These are phyloP conservation scores for Hysterangium stoloniferum DNA, from an alignment of 768 basidiomycete species.

Conservation along the genomic window DNA sequence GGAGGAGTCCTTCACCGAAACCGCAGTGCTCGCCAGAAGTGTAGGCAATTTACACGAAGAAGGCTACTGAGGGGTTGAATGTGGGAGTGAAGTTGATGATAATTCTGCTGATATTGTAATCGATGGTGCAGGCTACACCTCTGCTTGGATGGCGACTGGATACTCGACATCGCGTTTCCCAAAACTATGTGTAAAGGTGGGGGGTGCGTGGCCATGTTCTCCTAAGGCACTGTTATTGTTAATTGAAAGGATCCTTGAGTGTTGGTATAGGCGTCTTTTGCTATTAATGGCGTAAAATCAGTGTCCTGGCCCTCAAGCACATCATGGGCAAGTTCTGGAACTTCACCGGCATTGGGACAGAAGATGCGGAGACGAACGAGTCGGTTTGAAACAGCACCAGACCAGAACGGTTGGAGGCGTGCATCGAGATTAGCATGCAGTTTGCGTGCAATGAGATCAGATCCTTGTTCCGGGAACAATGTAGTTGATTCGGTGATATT, in stretches of 20 bases:
- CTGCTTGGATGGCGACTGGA: constrained; percentile 46
- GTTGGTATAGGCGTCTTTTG: constrained; percentile 45
- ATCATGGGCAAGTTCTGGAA: constrained; percentile 10
- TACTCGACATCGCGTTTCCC: constrained; percentile 46
- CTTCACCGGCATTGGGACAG: constrained; percentile 27
- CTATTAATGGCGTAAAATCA: constrained; percentile 39
- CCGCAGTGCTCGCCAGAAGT: background rate
- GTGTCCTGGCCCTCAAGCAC: constrained; percentile 15
- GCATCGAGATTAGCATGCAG: constrained; percentile 71
- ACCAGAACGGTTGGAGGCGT: constrained; percentile 77
- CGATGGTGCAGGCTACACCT: constrained; percentile 34
- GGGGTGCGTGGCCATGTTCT: constrained; percentile 57
- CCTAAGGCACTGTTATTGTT: constrained; percentile 59
- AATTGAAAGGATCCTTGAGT: constrained; percentile 69
- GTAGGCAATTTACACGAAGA: background rate
- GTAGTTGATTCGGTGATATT: no score
- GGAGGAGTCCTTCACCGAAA: background rate
- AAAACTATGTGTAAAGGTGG: constrained; percentile 48
- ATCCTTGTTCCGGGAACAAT: no score
- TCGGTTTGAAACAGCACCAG: constrained; percentile 57
- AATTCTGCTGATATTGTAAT: background rate
- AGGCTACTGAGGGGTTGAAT: background rate
- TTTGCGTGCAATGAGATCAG: constrained; percentile 25
- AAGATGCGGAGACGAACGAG: constrained; percentile 58
- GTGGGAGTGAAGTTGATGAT: background rate